Percentiles rank a stretch among this genome's conserved stretches.
phyloP scores from a whole-genome alignment of 345 rosid genomes.

The Isatis tinctoria region DNA sequence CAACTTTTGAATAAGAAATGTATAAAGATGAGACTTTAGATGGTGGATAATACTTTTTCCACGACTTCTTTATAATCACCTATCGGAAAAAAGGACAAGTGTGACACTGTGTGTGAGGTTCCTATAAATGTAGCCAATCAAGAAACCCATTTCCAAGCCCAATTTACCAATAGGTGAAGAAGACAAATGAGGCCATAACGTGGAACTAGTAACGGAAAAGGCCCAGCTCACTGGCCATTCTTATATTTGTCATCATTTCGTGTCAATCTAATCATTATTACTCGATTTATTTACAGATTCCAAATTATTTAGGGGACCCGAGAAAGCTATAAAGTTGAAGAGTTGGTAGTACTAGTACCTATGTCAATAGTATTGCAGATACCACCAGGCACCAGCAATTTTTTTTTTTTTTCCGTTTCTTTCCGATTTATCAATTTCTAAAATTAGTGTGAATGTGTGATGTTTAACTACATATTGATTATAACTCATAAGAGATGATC shows the following conservation, averaged over 20 bases:
- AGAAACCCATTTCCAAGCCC: constrained; percentile 10
- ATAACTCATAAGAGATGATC: background rate
- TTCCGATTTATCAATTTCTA: background rate
- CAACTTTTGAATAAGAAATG: background rate
- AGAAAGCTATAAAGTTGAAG: too few species aligned
- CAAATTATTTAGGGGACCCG: background rate
- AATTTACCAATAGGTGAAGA: background rate
- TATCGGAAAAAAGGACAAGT: background rate
- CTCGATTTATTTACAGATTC: background rate
- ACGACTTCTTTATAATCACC: background rate
- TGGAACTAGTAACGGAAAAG: background rate
- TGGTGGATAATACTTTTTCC: background rate
- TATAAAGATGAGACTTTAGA: background rate
- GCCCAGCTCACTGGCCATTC: background rate
- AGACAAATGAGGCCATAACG: background rate
- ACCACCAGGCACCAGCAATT: background rate
- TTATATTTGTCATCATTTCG: background rate
- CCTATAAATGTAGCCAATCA: background rate
- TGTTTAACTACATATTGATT: background rate
- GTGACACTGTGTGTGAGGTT: too few species aligned
- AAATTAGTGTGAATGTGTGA: background rate
- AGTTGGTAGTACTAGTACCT: too few species aligned
- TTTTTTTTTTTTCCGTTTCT: background rate
- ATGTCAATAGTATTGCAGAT: too few species aligned
- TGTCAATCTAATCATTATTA: background rate